Conservation (phyloP, 2,329 filamentous ascomycete species). For the Colletotrichum falcatum region DNA sequence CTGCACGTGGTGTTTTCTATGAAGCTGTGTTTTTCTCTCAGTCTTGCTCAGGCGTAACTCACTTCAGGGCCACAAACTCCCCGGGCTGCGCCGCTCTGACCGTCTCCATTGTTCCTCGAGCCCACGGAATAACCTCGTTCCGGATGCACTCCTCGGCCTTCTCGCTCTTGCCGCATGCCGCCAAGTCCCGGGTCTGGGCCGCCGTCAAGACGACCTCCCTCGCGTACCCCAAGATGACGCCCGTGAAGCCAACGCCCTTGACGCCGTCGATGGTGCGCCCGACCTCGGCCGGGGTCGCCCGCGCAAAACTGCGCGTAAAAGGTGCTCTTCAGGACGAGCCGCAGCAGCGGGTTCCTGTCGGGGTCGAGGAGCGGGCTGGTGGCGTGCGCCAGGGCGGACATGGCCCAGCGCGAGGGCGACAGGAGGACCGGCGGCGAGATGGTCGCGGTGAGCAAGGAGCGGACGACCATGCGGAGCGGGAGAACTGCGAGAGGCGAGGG, state of each 20-base stretch:
- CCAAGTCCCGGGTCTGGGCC: conserved; percentile 59
- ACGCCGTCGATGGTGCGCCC: conserved; percentile 72
- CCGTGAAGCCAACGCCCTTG: conserved; percentile 81
- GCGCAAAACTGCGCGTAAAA: conserved; percentile 95
- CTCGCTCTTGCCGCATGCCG: conserved; percentile 58
- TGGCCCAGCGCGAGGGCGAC: conserved; percentile 74
- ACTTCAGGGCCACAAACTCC: conserved; percentile 76
- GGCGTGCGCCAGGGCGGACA: conserved; percentile 77
- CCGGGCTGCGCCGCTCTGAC: conserved; percentile 74
- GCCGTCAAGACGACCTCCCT: conserved; percentile 80
- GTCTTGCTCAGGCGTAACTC: conserved; percentile 42
- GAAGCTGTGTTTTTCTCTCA: not conserved
- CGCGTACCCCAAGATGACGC: conserved; percentile 87
- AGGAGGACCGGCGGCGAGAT: conserved; percentile 79
- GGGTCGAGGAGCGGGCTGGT: conserved; percentile 75
- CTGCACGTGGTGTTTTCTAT: not conserved
- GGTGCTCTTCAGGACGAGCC: conserved; percentile 79
- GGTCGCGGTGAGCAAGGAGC: conserved; percentile 75
- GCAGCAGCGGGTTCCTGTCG: conserved; percentile 79
- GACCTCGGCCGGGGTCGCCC: conserved; percentile 78
- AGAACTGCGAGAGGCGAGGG: conserved; percentile 70
- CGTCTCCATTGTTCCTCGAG: conserved; percentile 78
- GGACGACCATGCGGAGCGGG: conserved; percentile 73
- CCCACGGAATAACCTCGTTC: conserved; percentile 78
- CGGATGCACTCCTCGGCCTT: conserved; percentile 62